A percentile compares a stretch with the other conserved stretches of the same genome.
phyloP scores from a whole-genome alignment of 2,329 filamentous ascomycete species.

The Hypomyces perniciosus region DNA sequence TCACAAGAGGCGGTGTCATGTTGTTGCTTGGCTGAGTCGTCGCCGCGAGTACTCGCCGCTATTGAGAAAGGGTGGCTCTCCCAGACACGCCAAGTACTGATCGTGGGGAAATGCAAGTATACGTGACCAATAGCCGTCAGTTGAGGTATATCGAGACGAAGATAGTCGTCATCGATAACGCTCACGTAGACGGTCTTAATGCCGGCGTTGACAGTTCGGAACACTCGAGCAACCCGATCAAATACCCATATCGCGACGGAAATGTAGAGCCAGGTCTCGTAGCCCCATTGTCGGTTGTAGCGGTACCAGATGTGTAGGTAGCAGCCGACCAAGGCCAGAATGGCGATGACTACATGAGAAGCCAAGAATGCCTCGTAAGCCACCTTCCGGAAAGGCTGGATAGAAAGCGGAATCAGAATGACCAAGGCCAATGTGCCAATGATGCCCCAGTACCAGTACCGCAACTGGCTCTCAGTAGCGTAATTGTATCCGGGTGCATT shows the following conservation, averaged over 20 bases:
- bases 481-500: constrained; percentile 23
- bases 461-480: constrained; percentile 17
- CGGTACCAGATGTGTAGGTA: constrained; percentile 36
- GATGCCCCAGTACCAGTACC: constrained; percentile 41
- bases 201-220: too few species aligned
- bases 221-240: constrained; percentile 17
- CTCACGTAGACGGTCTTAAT: too few species aligned
- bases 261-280: constrained; percentile 30
- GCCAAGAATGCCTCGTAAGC: constrained; percentile 40
- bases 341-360: constrained; percentile 34
- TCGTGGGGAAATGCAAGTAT: too few species aligned
- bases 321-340: constrained; percentile 35
- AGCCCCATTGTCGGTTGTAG: constrained; percentile 35
- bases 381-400: constrained; percentile 30
- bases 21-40: too few species aligned
- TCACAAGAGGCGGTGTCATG: too few species aligned
- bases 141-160: too few species aligned
- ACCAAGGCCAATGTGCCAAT: constrained; percentile 31
- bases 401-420: constrained; percentile 27
- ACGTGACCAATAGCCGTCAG: too few species aligned
- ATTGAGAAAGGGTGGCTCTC: too few species aligned
- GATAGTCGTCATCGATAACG: too few species aligned
- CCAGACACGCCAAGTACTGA: too few species aligned
- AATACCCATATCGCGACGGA: constrained; percentile 24
- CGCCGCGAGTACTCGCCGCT: too few species aligned